Conservation (phyloP, 73 alveolate genomes). For the Tetrahymena thermophila region DNA sequence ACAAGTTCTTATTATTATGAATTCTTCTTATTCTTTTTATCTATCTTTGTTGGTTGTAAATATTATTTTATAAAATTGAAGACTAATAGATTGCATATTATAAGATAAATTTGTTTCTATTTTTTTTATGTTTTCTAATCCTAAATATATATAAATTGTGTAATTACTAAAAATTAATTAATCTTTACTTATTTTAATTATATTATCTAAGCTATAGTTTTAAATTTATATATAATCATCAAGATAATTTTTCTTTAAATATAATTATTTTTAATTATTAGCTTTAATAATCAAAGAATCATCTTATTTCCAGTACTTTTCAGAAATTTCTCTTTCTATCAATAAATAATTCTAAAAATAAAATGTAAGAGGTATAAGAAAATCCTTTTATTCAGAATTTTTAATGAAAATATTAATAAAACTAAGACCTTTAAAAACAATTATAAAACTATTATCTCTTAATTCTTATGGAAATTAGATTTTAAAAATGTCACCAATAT, state of each 20-base stretch:
- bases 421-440: too few species aligned
- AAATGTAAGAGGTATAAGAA: not conserved
- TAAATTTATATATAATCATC: not conserved
- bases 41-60: not conserved
- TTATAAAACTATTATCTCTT: too few species aligned
- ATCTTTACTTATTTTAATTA: not conserved
- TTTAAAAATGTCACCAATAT: not conserved
- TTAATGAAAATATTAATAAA: too few species aligned
- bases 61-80: too few species aligned
- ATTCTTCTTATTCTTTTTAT: not conserved
- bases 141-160: not conserved
- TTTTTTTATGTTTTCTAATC: too few species aligned
- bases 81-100: too few species aligned
- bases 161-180: not conserved
- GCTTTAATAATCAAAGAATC: not conserved
- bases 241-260: too few species aligned
- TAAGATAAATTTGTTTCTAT: not conserved
- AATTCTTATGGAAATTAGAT: not conserved
- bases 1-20: too few species aligned
- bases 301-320: too few species aligned
- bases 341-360: too few species aligned
- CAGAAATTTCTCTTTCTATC: not conserved
- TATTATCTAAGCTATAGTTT: not conserved
- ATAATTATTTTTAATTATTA: too few species aligned
- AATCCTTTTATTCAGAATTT: not conserved